Percentiles rank a stretch among this genome's conserved stretches.
phyloP scores from a whole-genome alignment of 129 eudicot genomes.

The Flaveria linearis region DNA sequence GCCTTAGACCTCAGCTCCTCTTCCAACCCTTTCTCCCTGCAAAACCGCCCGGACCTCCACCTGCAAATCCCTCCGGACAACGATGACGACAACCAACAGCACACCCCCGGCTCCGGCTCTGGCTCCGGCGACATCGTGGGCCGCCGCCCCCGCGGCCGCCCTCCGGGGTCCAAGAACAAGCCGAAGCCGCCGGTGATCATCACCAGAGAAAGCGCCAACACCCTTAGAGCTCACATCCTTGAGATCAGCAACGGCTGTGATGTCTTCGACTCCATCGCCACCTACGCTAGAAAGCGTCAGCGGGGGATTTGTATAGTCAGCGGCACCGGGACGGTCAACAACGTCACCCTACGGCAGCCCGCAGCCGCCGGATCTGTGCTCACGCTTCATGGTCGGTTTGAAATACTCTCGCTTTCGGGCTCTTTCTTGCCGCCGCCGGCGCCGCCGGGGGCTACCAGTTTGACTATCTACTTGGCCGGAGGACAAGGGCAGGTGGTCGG shows the following conservation, averaged over 20 bases:
- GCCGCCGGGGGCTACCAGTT: slow-evolving; percentile 82
- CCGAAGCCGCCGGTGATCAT: slow-evolving; percentile 84
- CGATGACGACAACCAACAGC: slow-evolving; percentile 49
- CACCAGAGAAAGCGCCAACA: slow-evolving; percentile 77
- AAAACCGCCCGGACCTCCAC: slow-evolving; percentile 68
- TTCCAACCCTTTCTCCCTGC: slow-evolving; percentile 58
- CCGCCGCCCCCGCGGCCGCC: slow-evolving; percentile 79
- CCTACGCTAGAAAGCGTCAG: slow-evolving; percentile 64
- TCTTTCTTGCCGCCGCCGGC: slow-evolving; percentile 89
- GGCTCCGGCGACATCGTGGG: slow-evolving; percentile 39
- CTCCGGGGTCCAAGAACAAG: slow-evolving; percentile 84
- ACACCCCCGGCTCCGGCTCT: slow-evolving; percentile 44
- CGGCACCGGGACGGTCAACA: slow-evolving; percentile 73
- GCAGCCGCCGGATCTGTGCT: slow-evolving; percentile 67
- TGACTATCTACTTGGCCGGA: slow-evolving; percentile 76
- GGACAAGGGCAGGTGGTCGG: slow-evolving; percentile 86
- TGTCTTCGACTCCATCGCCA: slow-evolving; percentile 67
- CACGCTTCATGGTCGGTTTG: slow-evolving; percentile 77
- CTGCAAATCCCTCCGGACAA: slow-evolving; percentile 55
- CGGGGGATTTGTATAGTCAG: slow-evolving; percentile 71
- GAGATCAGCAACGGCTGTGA: slow-evolving; percentile 70
- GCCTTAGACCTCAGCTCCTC: slow-evolving; percentile 66
- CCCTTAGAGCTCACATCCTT: slow-evolving; percentile 77
- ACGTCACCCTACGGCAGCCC: slow-evolving; percentile 74
- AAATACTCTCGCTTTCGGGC: slow-evolving; percentile 70